phyloP scores from a whole-genome alignment of 2,329 filamentous ascomycete genomes.

The Diaporthe vexans region DNA sequence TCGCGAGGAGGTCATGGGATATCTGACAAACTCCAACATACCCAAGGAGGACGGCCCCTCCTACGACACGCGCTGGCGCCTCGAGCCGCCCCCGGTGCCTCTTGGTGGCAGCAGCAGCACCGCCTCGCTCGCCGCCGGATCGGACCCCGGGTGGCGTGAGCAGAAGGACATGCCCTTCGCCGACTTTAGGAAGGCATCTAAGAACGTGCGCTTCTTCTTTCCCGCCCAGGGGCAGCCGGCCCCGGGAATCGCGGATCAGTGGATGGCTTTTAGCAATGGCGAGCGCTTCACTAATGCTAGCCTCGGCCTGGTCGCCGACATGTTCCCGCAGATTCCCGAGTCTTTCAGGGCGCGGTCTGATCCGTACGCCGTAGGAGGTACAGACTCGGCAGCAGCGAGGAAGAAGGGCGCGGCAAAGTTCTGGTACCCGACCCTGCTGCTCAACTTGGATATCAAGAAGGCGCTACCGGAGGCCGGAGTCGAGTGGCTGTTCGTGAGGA shows the following conservation, averaged over 20 bases:
- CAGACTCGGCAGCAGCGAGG: background rate
- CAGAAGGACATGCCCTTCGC: slow-evolving; percentile 29
- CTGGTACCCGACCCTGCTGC: slow-evolving; percentile 83
- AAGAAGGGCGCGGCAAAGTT: slow-evolving; percentile 45
- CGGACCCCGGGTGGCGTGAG: slow-evolving; percentile 21
- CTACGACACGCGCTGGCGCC: slow-evolving; percentile 22
- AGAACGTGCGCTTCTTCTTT: slow-evolving; percentile 52
- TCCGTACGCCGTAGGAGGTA: slow-evolving; percentile 5
- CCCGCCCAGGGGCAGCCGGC: slow-evolving; percentile 43
- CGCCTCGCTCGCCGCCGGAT: slow-evolving; percentile 3
- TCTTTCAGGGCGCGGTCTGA: slow-evolving; percentile 1
- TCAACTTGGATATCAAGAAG: slow-evolving; percentile 86
- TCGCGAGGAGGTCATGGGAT: slow-evolving; percentile 52
- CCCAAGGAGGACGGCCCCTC: slow-evolving; percentile 6
- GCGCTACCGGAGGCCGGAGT: slow-evolving; percentile 61
- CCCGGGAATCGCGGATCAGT: slow-evolving; percentile 69
- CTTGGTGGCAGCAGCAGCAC: background rate
- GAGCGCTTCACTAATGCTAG: slow-evolving; percentile 74
- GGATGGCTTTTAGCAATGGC: slow-evolving; percentile 73
- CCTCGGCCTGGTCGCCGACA: slow-evolving; percentile 69
- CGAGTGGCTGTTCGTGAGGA: slow-evolving; percentile 79
- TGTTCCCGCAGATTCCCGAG: slow-evolving; percentile 32
- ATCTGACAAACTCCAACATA: slow-evolving; percentile 55
- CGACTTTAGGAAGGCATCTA: slow-evolving; percentile 46
- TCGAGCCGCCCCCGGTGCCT: slow-evolving; percentile 12